Conservation (phyloP, 768 basidiomycete genomes). For the Auricularia sp. region DNA sequence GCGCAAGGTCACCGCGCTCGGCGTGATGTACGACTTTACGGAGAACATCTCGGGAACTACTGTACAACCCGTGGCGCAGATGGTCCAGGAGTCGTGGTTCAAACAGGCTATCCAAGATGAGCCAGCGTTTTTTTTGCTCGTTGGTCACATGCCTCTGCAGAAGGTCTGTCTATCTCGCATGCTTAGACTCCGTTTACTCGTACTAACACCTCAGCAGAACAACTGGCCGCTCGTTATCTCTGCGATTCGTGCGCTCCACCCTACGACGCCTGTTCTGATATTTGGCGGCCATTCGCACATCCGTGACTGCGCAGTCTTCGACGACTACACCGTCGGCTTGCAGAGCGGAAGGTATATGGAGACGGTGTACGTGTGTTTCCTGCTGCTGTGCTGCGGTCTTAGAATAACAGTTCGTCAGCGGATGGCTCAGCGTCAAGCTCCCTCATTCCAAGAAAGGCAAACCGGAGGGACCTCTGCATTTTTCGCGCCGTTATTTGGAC, state of each 20-base stretch:
- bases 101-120: conserved; percentile 32
- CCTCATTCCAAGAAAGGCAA: conserved; percentile 19
- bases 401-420: neutral
- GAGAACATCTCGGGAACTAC: conserved; percentile 37
- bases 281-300: conserved; percentile 78
- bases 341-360: conserved; percentile 90
- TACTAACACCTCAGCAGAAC: conserved; percentile 22
- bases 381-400: neutral
- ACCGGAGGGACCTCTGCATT: conserved; percentile 33
- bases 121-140: conserved; percentile 63
- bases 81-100: conserved; percentile 70
- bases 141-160: conserved; percentile 72
- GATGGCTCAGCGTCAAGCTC: conserved; percentile 37
- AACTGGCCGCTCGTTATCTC: conserved; percentile 66
- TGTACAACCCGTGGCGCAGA: conserved; percentile 58
- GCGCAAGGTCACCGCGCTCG: conserved; percentile 65
- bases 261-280: conserved; percentile 66
- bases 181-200: neutral
- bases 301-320: conserved; percentile 66
- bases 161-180: conserved; percentile 16
- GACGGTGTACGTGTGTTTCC: conserved; percentile 36
- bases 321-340: conserved; percentile 66
- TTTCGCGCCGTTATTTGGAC: conserved; percentile 67
- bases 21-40: conserved; percentile 68
- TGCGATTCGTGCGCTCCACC: conserved; percentile 63